Evolutionary conservation across 768 basidiomycete genomes (phyloP), one percentile per base, ranked within the genome.

Genomic region (Rhodotorula toruloides): DNA sequence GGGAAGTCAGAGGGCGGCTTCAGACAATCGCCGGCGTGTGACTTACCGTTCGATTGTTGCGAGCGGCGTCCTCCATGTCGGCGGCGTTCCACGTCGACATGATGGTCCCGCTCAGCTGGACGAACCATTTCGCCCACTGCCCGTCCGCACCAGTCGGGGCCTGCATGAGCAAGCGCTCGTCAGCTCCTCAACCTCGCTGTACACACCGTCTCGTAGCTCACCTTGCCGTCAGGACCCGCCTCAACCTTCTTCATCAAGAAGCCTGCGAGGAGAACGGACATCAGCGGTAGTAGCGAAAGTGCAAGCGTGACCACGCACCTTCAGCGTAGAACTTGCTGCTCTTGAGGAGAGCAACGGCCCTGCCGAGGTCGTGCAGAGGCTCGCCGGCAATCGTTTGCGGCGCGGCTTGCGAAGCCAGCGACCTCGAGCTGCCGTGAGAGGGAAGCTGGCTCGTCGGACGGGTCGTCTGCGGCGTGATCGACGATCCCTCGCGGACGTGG

Each of bases 1-100:
- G n/a, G n/a, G n/a, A 0, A 54, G 34, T 19, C 25, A 32, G 25
- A 12, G 55, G 16, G 14, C 48, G 21, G 29, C 6, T 27, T 17
- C 44, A 25, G 44, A 13, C 44, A 25, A 14, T 9, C 10, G 44
- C 16, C 44, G 44, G 44, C 16, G n/a, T 27, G 13, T 27, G 40
- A 58, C 67, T 29, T 11, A 74, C 70, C 8, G 70, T 69, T 8
- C 78, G 84, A 22, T 89, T 89, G 72, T 85, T 81, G 73, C 83
- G 85, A 71, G 85, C 90, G 4, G 91, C 91, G 75, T 87, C 88
- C 69, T 91, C 86, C 61, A 93, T 86, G 72, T 87, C 84, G 73
- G 83, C 85, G 87, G 92, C 91, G 76, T 91, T 89, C 91, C 91
- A 93, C 48, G 91, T 82, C 72, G 89, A 90, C 72, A 93, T 82